phyloP scores from a whole-genome alignment of 495 filamentous ascomycete genomes.

The Pseudoneurospora amorphoporcata region DNA sequence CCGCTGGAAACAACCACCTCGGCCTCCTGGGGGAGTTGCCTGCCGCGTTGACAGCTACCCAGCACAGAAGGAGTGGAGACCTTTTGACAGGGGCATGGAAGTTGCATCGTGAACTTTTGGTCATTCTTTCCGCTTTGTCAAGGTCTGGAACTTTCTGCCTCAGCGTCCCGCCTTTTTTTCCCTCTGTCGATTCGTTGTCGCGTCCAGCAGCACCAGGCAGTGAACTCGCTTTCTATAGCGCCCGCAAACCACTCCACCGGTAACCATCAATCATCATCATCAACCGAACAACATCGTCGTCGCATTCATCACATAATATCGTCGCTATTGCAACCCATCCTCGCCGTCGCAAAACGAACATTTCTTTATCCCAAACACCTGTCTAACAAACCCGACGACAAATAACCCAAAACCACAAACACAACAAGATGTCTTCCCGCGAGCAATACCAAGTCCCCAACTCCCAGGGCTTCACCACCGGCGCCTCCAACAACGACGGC shows the following conservation, averaged over 20 bases:
- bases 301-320: neutral
- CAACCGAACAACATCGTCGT: neutral
- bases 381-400: neutral
- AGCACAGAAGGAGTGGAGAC: neutral
- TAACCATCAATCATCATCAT: neutral
- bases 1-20: neutral
- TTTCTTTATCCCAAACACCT: no score
- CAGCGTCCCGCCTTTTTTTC: slow-evolving; percentile 10
- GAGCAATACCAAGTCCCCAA: slow-evolving; percentile 50
- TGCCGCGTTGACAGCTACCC: neutral
- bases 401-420: neutral
- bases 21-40: neutral
- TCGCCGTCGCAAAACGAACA: neutral
- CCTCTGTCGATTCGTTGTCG: neutral
- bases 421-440: slow-evolving; percentile 35
- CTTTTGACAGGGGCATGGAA: neutral
- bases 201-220: neutral
- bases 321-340: neutral
- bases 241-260: neutral
- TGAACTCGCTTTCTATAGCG: neutral
- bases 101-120: neutral
- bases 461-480: slow-evolving; percentile 12
- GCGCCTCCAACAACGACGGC: slow-evolving; percentile 20
- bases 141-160: neutral
- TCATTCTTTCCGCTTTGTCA: neutral